Evolutionary conservation across 345 rosid genomes (phyloP).

Genomic region (Camelina neglecta): DNA sequence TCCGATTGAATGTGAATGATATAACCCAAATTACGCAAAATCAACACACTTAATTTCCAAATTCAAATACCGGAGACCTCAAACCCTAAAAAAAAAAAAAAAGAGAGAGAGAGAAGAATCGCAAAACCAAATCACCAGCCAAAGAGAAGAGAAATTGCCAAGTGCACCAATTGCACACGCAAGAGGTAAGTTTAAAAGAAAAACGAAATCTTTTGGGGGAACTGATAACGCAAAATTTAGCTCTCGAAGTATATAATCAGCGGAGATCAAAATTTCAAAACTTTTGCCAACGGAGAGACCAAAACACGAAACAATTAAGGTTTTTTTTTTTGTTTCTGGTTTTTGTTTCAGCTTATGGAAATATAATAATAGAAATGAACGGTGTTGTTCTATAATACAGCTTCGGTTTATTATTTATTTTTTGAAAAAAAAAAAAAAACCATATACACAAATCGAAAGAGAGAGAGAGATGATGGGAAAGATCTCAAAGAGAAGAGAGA

Average conservation of each 20-base stretch:
- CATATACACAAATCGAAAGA: slow-evolving; percentile 15
- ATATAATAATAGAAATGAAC: not conserved
- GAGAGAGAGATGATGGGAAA: slow-evolving; percentile 1
- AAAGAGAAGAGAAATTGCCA: not conserved
- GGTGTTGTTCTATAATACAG: slow-evolving; percentile 32
- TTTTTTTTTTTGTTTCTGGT: not conserved
- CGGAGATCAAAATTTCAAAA: slow-evolving; percentile 39
- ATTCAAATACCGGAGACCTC: slow-evolving; percentile 35
- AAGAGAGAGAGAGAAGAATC: not conserved
- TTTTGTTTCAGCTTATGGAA: not conserved
- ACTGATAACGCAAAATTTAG: slow-evolving; percentile 24
- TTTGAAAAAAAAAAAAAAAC: not conserved
- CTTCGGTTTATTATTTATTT: not conserved
- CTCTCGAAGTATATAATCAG: not conserved
- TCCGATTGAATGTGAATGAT: slow-evolving; percentile 41
- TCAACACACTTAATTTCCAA: slow-evolving; percentile 34
- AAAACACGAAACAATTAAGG: slow-evolving; percentile 34
- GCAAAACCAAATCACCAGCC: slow-evolving; percentile 35
- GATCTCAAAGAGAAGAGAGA: slow-evolving; percentile 33
- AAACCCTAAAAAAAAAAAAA: slow-evolving; percentile 50
- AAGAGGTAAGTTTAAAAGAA: not conserved
- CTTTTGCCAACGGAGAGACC: slow-evolving; percentile 10
- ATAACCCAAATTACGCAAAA: slow-evolving; percentile 16
- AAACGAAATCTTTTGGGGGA: slow-evolving; percentile 10
- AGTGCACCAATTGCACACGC: slow-evolving; percentile 26